Evolutionary conservation across 2,329 filamentous ascomycete genomes (phyloP).

Genomic region (Alternaria longipes): DNA sequence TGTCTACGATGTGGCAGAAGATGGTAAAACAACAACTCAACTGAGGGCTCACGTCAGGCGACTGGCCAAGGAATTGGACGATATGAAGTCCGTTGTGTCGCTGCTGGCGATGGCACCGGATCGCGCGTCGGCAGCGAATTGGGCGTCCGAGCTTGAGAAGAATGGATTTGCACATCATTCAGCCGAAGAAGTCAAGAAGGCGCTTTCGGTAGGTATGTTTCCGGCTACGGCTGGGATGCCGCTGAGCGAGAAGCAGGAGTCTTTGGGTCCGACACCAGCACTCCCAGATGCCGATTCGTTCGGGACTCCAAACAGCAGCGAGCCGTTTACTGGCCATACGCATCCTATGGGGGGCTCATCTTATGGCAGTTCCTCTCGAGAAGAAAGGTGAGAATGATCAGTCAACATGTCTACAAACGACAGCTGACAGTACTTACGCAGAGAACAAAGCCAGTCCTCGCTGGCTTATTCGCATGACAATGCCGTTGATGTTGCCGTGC

Average conservation of each 20-base stretch:
- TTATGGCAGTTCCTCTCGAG: slow-evolving; percentile 46
- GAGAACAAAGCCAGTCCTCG: slow-evolving; percentile 46
- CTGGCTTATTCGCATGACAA: slow-evolving; percentile 35
- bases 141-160: slow-evolving; percentile 50
- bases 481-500: slow-evolving; percentile 28
- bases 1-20: slow-evolving; percentile 51
- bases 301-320: slow-evolving; percentile 40
- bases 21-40: slow-evolving; percentile 52
- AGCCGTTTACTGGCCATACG: slow-evolving; percentile 32
- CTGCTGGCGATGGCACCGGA: slow-evolving; percentile 48
- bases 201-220: slow-evolving; percentile 43
- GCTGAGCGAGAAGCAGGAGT: slow-evolving; percentile 34
- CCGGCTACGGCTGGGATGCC: not conserved
- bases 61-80: slow-evolving; percentile 50
- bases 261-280: slow-evolving; percentile 29
- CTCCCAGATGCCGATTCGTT: slow-evolving; percentile 39
- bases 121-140: slow-evolving; percentile 45
- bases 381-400: slow-evolving; percentile 39
- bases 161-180: slow-evolving; percentile 51
- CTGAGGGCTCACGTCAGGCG: slow-evolving; percentile 50
- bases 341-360: slow-evolving; percentile 41
- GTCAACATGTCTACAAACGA: slow-evolving; percentile 3
- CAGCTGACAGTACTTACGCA: slow-evolving; percentile 36
- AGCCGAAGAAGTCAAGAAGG: slow-evolving; percentile 48
- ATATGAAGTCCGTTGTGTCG: slow-evolving; percentile 50